Evolutionary conservation across 129 eudicot species (phyloP).

Genomic region (Pulicaria dysenterica): DNA sequence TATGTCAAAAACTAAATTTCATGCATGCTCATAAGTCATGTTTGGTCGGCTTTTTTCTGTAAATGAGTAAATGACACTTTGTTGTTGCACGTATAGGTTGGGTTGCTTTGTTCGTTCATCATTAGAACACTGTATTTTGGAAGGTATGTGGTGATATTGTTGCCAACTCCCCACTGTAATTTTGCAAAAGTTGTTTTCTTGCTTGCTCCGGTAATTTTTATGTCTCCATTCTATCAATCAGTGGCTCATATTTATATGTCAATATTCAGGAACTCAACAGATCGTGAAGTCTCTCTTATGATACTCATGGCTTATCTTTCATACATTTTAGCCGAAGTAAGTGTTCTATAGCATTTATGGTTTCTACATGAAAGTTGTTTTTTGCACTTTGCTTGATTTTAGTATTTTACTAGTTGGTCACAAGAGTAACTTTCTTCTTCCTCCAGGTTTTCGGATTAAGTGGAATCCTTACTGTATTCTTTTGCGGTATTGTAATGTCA

Average conservation of each 20-base stretch:
- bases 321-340: constrained; percentile 81
- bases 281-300: constrained; percentile 87
- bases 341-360: constrained; percentile 22
- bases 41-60: background rate
- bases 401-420: constrained; percentile 3
- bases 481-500: constrained; percentile 95
- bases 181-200: background rate
- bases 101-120: constrained; percentile 75
- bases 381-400: background rate
- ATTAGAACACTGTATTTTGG: constrained; percentile 63
- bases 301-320: constrained; percentile 91
- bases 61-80: constrained; percentile 7
- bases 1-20: background rate
- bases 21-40: constrained; percentile 12
- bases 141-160: constrained; percentile 49
- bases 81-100: constrained; percentile 51
- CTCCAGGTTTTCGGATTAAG: constrained; percentile 75
- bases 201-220: background rate
- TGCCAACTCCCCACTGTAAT: background rate
- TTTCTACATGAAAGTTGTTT: background rate
- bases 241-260: background rate
- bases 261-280: constrained; percentile 74
- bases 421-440: constrained; percentile 7
- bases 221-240: background rate
- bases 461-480: constrained; percentile 91